Percentiles rank a stretch among this genome's conserved stretches.
Conservation (phyloP, 768 basidiomycete genomes). For the Hericium rajendrae region DNA sequence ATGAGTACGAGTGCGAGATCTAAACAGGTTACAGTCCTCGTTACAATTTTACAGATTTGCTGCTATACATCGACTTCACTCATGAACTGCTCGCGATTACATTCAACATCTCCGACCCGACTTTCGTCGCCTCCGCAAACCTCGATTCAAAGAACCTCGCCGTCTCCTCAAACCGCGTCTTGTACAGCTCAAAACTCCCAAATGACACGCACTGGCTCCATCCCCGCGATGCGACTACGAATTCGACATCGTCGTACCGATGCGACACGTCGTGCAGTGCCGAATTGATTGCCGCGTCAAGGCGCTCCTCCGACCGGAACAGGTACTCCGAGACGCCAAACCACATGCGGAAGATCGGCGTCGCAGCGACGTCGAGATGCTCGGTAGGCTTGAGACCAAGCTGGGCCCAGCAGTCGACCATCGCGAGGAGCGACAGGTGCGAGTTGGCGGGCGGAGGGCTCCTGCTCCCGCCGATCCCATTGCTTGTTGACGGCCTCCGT, state of each 20-base stretch:
- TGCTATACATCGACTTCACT: too few relatives aligned
- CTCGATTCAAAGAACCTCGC: slow-evolving; percentile 74
- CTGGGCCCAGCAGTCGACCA: slow-evolving; percentile 97
- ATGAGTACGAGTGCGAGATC: too few relatives aligned
- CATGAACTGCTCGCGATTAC: slow-evolving; percentile 56
- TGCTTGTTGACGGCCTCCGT: slow-evolving; percentile 15
- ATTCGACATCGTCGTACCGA: slow-evolving; percentile 86
- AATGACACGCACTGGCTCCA: slow-evolving; percentile 96
- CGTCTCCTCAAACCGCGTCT: slow-evolving; percentile 70
- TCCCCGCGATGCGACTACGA: slow-evolving; percentile 84
- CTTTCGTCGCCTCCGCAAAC: slow-evolving; percentile 76
- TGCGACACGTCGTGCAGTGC: slow-evolving; percentile 71
- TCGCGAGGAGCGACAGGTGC: slow-evolving; percentile 88
- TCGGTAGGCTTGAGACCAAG: slow-evolving; percentile 82
- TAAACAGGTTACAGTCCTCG: too few relatives aligned
- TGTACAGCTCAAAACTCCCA: slow-evolving; percentile 85
- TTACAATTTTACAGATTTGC: too few relatives aligned
- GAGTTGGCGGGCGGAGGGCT: slow-evolving; percentile 56
- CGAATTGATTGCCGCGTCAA: slow-evolving; percentile 64
- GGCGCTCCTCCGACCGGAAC: slow-evolving; percentile 58
- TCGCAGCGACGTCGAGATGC: slow-evolving; percentile 89
- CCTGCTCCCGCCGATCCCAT: background rate
- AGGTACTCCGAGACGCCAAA: slow-evolving; percentile 95
- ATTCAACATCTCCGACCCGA: slow-evolving; percentile 87
- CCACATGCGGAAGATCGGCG: slow-evolving; percentile 93